A percentile compares a stretch with the other conserved stretches of the same genome.
These are phyloP conservation scores for Boletus coccyginus DNA, from an alignment of 768 basidiomycete species.

Conservation along the genomic window DNA sequence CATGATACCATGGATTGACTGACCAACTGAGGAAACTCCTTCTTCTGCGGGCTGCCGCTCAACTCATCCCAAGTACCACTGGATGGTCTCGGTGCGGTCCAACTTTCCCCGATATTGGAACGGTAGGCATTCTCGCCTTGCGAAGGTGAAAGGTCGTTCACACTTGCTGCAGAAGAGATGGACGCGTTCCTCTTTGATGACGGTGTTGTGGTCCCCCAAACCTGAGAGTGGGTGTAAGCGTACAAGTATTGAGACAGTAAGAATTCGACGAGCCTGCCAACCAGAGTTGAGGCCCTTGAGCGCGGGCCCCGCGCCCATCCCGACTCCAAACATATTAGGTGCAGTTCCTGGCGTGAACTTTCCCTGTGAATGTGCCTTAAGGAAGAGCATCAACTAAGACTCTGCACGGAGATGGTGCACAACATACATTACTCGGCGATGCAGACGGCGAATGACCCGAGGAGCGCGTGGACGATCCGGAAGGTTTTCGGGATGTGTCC, in stretches of 20 bases:
- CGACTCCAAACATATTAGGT: constrained; percentile 52
- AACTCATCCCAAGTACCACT: constrained; percentile 63
- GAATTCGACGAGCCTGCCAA: constrained; percentile 56
- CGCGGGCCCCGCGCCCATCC: constrained; percentile 44
- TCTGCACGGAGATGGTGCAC: not conserved
- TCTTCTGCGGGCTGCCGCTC: constrained; percentile 46
- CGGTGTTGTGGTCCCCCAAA: constrained; percentile 54
- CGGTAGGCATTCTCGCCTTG: constrained; percentile 49
- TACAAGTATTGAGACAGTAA: constrained; percentile 6
- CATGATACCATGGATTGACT: constrained; percentile 19
- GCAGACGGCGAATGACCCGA: constrained; percentile 58
- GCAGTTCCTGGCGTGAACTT: constrained; percentile 43
- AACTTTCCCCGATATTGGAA: constrained; percentile 46
- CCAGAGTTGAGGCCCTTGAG: constrained; percentile 57
- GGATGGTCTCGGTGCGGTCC: constrained; percentile 48
- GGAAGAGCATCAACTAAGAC: constrained; percentile 7
- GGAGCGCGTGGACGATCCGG: constrained; percentile 67
- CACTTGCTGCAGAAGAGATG: constrained; percentile 55
- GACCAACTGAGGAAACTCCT: constrained; percentile 50
- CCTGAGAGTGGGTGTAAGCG: constrained; percentile 35
- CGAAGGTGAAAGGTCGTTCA: constrained; percentile 44
- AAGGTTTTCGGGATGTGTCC: constrained; percentile 61
- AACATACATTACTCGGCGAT: constrained; percentile 57
- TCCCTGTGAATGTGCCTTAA: constrained; percentile 42
- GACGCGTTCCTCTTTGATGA: constrained; percentile 59